Percentiles rank a stretch among this genome's conserved stretches.
Conservation (phyloP, 345 rosid genomes). For the Theobroma cacao region DNA sequence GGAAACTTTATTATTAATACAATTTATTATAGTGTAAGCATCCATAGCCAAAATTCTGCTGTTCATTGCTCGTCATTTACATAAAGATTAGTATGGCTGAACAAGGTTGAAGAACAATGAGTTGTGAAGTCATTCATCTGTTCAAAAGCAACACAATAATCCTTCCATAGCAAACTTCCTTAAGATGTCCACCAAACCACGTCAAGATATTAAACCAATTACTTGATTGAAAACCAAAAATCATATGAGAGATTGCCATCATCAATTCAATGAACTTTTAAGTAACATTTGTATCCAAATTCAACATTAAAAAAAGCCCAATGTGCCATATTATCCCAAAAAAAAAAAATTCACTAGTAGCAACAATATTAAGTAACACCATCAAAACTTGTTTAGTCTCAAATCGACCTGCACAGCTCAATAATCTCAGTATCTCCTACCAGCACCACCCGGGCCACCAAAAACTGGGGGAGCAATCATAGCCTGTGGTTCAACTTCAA, state of each 20-base stretch:
- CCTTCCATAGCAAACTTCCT: too few species aligned
- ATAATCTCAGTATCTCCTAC: background rate
- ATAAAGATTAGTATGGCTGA: background rate
- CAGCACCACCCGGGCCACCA: background rate
- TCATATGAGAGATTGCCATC: too few species aligned
- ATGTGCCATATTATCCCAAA: background rate
- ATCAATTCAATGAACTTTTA: background rate
- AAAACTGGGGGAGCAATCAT: background rate
- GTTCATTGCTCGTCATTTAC: background rate
- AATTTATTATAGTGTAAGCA: background rate
- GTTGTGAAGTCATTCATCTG: background rate
- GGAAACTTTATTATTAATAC: background rate
- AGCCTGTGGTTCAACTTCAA: conserved; percentile 26
- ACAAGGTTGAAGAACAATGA: background rate
- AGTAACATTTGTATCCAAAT: too few species aligned
- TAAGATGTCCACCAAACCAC: too few species aligned
- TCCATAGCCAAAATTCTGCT: background rate
- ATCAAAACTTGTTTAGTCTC: background rate
- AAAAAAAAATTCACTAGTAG: background rate
- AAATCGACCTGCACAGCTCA: background rate
- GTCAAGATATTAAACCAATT: background rate
- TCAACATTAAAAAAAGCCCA: too few species aligned
- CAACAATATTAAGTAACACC: background rate
- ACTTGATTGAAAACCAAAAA: background rate
- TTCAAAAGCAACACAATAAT: too few species aligned